Evolutionary conservation across 495 filamentous ascomycete genomes (phyloP), one percentile per base, ranked within the genome.

Genomic region (Jackrogersella multiformis): DNA sequence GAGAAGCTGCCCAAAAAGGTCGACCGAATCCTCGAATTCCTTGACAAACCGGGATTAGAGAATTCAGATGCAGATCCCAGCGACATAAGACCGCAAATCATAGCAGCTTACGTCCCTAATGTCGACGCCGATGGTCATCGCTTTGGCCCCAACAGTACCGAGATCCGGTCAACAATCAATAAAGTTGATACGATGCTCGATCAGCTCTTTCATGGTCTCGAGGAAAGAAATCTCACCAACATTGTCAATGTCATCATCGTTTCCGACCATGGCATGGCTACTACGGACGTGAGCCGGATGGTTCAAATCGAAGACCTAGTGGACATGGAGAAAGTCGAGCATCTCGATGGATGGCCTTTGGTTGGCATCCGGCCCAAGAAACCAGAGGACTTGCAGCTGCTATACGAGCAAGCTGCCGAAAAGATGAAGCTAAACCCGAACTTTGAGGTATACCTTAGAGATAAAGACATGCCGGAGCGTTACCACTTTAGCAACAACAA

Each of bases 241-340:
- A 88, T 98, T 44, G 91, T 97, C 70, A 99, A 99, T 66, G 85
- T 99, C n/a, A 87, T 99, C 32, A 85, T 99, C n/a, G 94, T 99
- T 13, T 96, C 92, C 9, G 95, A 99, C 76, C 95, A 99, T 70
- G 95, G 95, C 18, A 99, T 99, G 95, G 94, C 94, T 3, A 94
- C 91, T 1, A 97, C 95, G 0, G 89, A 92, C 34, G 86, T 84
- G 0, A 82, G 87, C 15, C 87, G 94, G n/a, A 79, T 97, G 36
- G 85, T 99, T 21, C 95, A 98, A 74, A 79, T 98, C n/a, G 95
- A 99, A 64, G 93, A 97, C 73, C 70, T 97, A 2, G 83, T 98
- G 28, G 91, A 96, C 68, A 78, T 90, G 0, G 75, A 76, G 42
- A 82, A 90, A 52, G 87, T 96, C 20, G 89, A 89, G 58, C 93